Percentiles rank a stretch among this genome's conserved stretches.
Conservation (phyloP, 2,329 filamentous ascomycete species). For the Xylaria sp. region DNA sequence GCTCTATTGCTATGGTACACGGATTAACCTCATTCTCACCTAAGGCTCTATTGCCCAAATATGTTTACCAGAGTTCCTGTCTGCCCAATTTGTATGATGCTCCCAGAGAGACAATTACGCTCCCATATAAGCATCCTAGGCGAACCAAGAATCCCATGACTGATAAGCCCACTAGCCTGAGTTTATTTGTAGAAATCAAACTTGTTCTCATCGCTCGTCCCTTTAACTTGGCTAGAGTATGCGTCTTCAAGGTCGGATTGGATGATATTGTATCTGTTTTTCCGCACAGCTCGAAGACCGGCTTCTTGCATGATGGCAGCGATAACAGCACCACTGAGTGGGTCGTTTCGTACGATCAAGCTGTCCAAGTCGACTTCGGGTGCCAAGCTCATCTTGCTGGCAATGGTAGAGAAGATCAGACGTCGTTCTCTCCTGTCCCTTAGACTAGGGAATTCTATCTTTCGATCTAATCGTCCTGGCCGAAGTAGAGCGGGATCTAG, state of each 20-base stretch:
- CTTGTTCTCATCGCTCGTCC: constrained; percentile 71
- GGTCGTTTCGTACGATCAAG: constrained; percentile 95
- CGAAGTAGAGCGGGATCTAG: constrained; percentile 94
- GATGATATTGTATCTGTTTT: constrained; percentile 99
- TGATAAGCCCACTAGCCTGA: background rate
- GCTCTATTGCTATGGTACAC: constrained; percentile 38
- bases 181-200: constrained; percentile 92
- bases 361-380: constrained; percentile 97
- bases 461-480: constrained; percentile 93
- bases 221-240: constrained; percentile 97
- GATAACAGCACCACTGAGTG: constrained; percentile 93
- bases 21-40: constrained; percentile 13
- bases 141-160: background rate
- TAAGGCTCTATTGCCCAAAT: constrained; percentile 6
- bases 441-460: constrained; percentile 98
- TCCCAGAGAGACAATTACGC: background rate
- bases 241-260: constrained; percentile 96
- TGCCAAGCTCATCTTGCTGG: constrained; percentile 94
- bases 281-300: constrained; percentile 89
- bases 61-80: constrained; percentile 7
- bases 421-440: constrained; percentile 93
- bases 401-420: constrained; percentile 97
- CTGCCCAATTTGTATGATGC: constrained; percentile 1
- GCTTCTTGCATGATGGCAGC: constrained; percentile 99
- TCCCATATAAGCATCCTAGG: background rate